Conservation (phyloP, 2,329 filamentous ascomycete genomes). For the Mycosphaerella sp. region DNA sequence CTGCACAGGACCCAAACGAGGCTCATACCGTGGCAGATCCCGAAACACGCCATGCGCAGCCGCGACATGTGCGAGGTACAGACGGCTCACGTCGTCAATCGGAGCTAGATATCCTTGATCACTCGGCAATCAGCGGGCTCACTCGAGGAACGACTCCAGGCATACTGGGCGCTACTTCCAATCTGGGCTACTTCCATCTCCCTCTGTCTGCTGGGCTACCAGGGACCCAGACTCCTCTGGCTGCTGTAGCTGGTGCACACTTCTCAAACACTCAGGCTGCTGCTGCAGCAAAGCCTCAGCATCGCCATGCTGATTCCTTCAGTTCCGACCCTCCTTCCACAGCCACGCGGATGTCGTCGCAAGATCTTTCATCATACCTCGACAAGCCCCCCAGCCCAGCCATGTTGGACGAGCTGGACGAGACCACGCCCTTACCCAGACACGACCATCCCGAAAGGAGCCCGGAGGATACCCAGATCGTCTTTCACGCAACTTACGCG, state of each 20-base stretch:
- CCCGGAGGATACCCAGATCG: constrained; percentile 83
- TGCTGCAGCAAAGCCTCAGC: constrained; percentile 21
- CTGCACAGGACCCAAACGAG: constrained; percentile 42
- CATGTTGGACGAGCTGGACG: constrained; percentile 21
- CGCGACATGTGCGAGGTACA: constrained; percentile 11
- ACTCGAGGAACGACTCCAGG: constrained; percentile 50
- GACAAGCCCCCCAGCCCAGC: constrained; percentile 20
- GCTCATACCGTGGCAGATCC: constrained; percentile 5
- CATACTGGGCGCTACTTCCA: constrained; percentile 63
- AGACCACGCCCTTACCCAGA: constrained; percentile 36
- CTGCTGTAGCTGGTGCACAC: constrained; percentile 68
- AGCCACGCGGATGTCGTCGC: constrained; percentile 41
- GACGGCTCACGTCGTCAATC: constrained; percentile 17
- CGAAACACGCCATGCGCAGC: constrained; percentile 7
- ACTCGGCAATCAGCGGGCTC: constrained; percentile 32
- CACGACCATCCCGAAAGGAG: constrained; percentile 62
- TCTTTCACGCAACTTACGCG: constrained; percentile 82
- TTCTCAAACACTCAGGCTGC: constrained; percentile 42
- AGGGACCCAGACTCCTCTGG: constrained; percentile 71
- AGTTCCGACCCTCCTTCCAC: constrained; percentile 44
- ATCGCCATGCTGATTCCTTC: constrained; percentile 36
- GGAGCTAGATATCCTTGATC: constrained; percentile 17
- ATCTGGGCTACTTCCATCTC: constrained; percentile 75
- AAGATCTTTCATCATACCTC: constrained; percentile 27
- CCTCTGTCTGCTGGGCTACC: constrained; percentile 65